Conservation (phyloP, 78 protist species). For the Andalucia godoyi region DNA sequence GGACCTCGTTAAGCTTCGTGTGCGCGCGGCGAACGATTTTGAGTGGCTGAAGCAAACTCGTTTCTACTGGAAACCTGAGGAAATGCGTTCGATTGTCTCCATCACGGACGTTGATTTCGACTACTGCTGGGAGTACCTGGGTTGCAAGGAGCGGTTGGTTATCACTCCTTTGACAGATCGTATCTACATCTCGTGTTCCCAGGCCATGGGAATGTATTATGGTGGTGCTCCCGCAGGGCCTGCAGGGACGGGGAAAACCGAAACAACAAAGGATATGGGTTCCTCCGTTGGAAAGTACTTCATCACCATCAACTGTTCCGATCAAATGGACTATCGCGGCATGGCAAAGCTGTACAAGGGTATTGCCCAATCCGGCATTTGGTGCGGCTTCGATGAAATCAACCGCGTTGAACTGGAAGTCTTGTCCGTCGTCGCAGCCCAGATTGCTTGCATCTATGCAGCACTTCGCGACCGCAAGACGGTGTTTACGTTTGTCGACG, state of each 20-base stretch:
- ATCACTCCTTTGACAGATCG: slow-evolving; percentile 76
- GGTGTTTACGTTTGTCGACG: slow-evolving; percentile 56
- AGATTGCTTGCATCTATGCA: slow-evolving; percentile 34
- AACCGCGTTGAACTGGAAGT: slow-evolving; percentile 78
- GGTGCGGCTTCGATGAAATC: slow-evolving; percentile 90
- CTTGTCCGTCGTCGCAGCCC: slow-evolving; percentile 72
- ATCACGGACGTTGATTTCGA: slow-evolving; percentile 59
- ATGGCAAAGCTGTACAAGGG: slow-evolving; percentile 73
- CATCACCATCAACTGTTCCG: slow-evolving; percentile 73
- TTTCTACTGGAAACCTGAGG: slow-evolving; percentile 56
- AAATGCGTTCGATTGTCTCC: slow-evolving; percentile 5
- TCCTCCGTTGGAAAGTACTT: slow-evolving; percentile 53
- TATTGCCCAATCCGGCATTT: slow-evolving; percentile 64
- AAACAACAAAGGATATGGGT: slow-evolving; percentile 81
- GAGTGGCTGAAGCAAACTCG: slow-evolving; percentile 74
- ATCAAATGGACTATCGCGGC: slow-evolving; percentile 48
- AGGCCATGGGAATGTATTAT: slow-evolving; percentile 30
- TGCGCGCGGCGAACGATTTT: slow-evolving; percentile 41
- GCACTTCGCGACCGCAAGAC: slow-evolving; percentile 33
- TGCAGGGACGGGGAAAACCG: slow-evolving; percentile 91
- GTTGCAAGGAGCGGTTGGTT: slow-evolving; percentile 63
- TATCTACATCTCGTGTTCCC: not conserved
- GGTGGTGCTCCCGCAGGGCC: slow-evolving; percentile 92
- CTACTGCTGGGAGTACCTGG: slow-evolving; percentile 72
- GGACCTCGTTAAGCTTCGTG: not conserved